phyloP scores from a whole-genome alignment of 768 basidiomycete species.

The Terana coerulea region DNA sequence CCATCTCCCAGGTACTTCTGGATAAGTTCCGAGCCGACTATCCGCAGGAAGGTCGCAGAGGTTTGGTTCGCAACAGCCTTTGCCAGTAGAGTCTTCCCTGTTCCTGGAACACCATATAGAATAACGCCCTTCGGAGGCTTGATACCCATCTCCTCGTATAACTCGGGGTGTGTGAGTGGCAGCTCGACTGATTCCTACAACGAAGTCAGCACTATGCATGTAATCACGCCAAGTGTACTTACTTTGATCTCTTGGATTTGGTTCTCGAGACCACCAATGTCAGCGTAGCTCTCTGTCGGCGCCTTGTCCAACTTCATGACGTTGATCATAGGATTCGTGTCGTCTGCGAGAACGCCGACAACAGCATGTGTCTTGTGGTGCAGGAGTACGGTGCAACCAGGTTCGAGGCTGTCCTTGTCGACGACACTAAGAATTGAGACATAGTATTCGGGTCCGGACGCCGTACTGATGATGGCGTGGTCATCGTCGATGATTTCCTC shows the following conservation, averaged over 20 bases:
- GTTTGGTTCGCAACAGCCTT: conserved; percentile 99
- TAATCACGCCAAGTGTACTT: conserved; percentile 14
- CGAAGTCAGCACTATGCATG: conserved; percentile 6
- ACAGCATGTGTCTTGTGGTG: conserved; percentile 96
- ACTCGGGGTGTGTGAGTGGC: conserved; percentile 94
- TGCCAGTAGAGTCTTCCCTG: conserved; percentile 95
- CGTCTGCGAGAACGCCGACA: conserved; percentile 94
- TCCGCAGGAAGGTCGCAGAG: conserved; percentile 94
- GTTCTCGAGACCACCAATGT: conserved; percentile 92
- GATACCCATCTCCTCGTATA: conserved; percentile 99
- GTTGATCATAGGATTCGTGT: conserved; percentile 92
- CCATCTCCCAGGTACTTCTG: conserved; percentile 99
- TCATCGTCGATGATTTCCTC: conserved; percentile 98
- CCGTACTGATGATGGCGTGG: conserved; percentile 97
- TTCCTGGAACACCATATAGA: conserved; percentile 96
- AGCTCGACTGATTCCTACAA: conserved; percentile 93
- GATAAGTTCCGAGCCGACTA: conserved; percentile 96
- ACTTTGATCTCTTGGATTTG: conserved; percentile 99
- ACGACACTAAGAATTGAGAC: conserved; percentile 98
- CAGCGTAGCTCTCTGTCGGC: conserved; percentile 97
- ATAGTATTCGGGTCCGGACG: conserved; percentile 94
- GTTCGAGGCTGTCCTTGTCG: conserved; percentile 96
- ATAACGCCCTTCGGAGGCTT: conserved; percentile 99
- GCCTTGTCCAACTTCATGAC: conserved; percentile 99
- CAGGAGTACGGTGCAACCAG: conserved; percentile 89